Evolutionary conservation across 2,329 filamentous ascomycete species (phyloP).

Genomic region (Beauveria brongniartii): DNA sequence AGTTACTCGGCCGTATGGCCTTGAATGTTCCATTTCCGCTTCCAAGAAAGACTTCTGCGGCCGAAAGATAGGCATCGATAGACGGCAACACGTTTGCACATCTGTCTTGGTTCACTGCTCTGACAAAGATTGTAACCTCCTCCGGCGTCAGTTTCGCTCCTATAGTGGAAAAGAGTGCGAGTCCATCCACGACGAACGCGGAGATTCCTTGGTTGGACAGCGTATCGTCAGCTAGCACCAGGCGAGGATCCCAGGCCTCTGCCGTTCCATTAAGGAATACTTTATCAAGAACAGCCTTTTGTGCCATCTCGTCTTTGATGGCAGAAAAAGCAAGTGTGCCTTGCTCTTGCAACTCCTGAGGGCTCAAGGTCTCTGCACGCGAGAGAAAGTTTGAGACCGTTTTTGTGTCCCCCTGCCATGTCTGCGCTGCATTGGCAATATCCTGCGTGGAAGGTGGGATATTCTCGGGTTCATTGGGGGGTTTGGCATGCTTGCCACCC

Average conservation of each 20-base stretch:
- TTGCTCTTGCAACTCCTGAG: slow-evolving; percentile 1
- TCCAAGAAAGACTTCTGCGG: background rate
- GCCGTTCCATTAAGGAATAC: background rate
- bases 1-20: background rate
- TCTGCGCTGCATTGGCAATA: background rate
- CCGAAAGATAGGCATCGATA: slow-evolving; percentile 9
- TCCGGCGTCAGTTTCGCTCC: slow-evolving; percentile 7
- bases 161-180: background rate
- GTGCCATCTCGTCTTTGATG: slow-evolving; percentile 13
- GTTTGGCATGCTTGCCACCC: background rate
- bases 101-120: slow-evolving; percentile 12
- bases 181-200: slow-evolving; percentile 13
- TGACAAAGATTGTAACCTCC: slow-evolving; percentile 4
- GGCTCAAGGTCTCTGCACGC: slow-evolving; percentile 8
- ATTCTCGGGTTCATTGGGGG: background rate
- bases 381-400: slow-evolving; percentile 14
- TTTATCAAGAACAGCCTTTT: slow-evolving; percentile 15
- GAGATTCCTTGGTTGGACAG: slow-evolving; percentile 11
- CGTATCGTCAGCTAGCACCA: slow-evolving; percentile 10
- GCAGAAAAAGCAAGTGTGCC: slow-evolving; percentile 10
- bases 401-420: slow-evolving; percentile 13
- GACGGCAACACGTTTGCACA: slow-evolving; percentile 10
- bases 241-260: background rate
- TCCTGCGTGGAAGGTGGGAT: background rate
- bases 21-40: background rate